Evolutionary conservation across 192 early-diverging fungal species (phyloP), one percentile per base, ranked within the genome.

Genomic region (Rhizoclosmatium globosum): DNA sequence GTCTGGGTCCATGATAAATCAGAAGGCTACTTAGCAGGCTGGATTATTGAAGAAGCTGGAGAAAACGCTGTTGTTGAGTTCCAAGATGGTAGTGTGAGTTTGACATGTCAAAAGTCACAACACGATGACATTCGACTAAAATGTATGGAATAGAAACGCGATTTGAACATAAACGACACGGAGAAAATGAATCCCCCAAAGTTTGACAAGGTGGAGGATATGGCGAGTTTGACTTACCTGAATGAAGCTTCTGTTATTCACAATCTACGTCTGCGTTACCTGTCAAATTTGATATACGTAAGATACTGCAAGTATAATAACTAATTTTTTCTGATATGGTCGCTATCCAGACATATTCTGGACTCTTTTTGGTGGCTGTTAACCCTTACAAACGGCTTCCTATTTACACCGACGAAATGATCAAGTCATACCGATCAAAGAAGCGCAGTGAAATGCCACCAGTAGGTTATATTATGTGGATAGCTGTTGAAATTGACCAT

Each of bases 171-270:
- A 71, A 94, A 93, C 81, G 93, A 92, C 59, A 94, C 93, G 6
- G 92, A 97, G 71, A 97, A 98, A 84, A 97, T 98, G 94, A 99
- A 99, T 68, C 98, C 98, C 68, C 98, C 98, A 74, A 98, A 99
- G 86, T 99, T 99, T 80, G 98, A 99, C 82, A 94, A 93, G 80
- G 95, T 94, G 50, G 98, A 99, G 75, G 98, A 99, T 85, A 98
- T 99, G 97, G 98, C 98, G 21, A 95, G 98, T 59, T 80, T 99
- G 71, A 96, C 96, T 13, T 93, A 97, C 83, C 88, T 99, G 57
- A 99, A 99, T 87, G 97, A 97, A 75, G 94, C 98, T 4, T 98
- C 97, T 3, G 98, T 99, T 9, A 92, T 98, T n/a, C 96, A 99
- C 87, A 99, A 99, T 79, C 87, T 99, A 23, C 88, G 93, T 45